These are phyloP conservation scores for Hypoxylon sp. DNA, from an alignment of 2,329 filamentous ascomycete genomes.

Conservation along the genomic window DNA sequence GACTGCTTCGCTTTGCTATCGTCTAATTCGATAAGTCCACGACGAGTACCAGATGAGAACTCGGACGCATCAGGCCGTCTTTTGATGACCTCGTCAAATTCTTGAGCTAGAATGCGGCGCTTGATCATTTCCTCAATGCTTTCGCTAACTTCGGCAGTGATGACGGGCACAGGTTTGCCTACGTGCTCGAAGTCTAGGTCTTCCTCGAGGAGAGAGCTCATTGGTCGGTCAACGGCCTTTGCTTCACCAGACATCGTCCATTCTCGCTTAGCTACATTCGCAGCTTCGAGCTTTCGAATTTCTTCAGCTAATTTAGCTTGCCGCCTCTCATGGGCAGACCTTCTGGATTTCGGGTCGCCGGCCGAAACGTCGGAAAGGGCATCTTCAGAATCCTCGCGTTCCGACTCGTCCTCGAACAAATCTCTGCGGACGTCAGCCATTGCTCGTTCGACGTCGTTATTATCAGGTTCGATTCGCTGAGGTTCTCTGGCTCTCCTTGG, in stretches of 20 bases:
- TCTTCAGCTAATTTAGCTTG: constrained; percentile 89
- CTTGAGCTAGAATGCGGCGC: constrained; percentile 85
- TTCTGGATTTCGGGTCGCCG: constrained; percentile 76
- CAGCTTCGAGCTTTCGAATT: constrained; percentile 90
- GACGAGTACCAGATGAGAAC: constrained; percentile 68
- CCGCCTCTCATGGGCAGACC: constrained; percentile 86
- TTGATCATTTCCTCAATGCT: constrained; percentile 95
- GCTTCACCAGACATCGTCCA: constrained; percentile 95
- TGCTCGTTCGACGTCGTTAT: constrained; percentile 80
- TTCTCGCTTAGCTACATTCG: constrained; percentile 87
- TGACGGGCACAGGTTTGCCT: constrained; percentile 93
- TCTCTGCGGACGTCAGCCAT: constrained; percentile 91
- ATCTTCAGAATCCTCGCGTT: constrained; percentile 72
- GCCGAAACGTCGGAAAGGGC: constrained; percentile 74
- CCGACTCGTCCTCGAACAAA: constrained; percentile 84
- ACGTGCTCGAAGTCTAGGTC: constrained; percentile 96
- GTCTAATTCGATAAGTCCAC: constrained; percentile 83
- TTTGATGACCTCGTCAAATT: constrained; percentile 92
- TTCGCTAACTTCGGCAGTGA: constrained; percentile 91
- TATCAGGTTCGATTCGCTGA: constrained; percentile 60
- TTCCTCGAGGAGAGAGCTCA: constrained; percentile 93
- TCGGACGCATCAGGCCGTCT: constrained; percentile 80
- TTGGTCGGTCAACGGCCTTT: constrained; percentile 80
- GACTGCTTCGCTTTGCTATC: constrained; percentile 89
- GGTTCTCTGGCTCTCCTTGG: constrained; percentile 56